phyloP scores from a whole-genome alignment of 495 filamentous ascomycete species.

The Pseudomonodictys pantanalensis region DNA sequence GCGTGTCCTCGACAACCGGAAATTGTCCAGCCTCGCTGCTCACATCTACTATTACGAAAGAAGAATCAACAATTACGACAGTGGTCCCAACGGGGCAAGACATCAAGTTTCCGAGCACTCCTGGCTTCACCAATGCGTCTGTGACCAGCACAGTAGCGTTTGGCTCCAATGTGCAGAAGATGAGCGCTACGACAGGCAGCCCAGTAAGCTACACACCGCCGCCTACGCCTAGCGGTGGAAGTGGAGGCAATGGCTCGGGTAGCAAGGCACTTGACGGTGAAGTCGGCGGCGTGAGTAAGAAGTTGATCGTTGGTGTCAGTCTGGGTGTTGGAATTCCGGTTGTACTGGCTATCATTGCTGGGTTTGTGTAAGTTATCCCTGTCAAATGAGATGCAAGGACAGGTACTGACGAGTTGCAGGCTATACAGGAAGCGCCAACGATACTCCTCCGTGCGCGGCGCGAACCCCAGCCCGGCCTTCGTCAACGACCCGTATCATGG shows the following conservation, averaged over 20 bases:
- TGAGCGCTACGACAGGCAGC: constrained; percentile 6
- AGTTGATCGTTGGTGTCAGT: constrained; percentile 21
- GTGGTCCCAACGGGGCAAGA: too few species aligned
- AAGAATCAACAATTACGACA: too few species aligned
- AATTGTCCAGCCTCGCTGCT: too few species aligned
- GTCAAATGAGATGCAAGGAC: too few species aligned
- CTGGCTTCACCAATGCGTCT: neutral
- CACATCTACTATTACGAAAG: too few species aligned
- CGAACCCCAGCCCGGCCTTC: too few species aligned
- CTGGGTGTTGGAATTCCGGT: constrained; percentile 12
- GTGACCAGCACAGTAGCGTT: neutral
- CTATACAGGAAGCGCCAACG: too few species aligned
- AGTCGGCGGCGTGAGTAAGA: constrained; percentile 15
- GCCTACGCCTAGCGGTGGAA: neutral
- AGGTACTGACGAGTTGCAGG: too few species aligned
- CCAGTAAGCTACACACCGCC: constrained; percentile 17
- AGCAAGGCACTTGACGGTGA: constrained; percentile 3
- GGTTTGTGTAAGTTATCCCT: too few species aligned
- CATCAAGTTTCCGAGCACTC: neutral
- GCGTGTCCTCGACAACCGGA: too few species aligned
- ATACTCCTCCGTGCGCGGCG: too few species aligned
- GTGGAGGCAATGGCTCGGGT: neutral
- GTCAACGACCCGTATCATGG: too few species aligned
- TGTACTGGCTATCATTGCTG: constrained; percentile 2
- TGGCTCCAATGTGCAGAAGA: neutral